Evolutionary conservation across 2,329 filamentous ascomycete species (phyloP).

Genomic region (Fusarium dimerum): DNA sequence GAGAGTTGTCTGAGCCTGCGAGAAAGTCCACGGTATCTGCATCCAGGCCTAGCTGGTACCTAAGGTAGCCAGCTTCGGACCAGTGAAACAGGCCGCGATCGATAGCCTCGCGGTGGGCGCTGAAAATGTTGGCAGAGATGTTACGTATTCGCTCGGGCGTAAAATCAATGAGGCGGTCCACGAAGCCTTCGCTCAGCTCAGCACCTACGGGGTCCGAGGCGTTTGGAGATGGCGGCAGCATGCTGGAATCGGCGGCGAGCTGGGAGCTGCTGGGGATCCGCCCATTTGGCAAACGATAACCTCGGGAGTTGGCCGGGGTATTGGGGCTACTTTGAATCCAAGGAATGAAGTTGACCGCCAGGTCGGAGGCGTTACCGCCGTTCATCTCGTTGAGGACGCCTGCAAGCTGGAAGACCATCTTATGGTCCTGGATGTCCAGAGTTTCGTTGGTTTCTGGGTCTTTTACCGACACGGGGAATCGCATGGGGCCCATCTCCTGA

Average conservation of each 20-base stretch:
- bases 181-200: not conserved
- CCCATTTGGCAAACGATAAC: not conserved
- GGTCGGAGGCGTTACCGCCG: constrained; percentile 42
- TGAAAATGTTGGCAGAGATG: not conserved
- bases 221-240: not conserved
- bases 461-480: constrained; percentile 57
- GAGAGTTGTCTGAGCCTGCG: constrained; percentile 48
- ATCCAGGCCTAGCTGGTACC: not conserved
- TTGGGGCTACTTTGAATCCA: constrained; percentile 51
- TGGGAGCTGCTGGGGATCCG: constrained; percentile 6
- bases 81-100: not conserved
- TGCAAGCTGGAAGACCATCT: constrained; percentile 65
- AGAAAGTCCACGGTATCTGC: not conserved
- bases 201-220: not conserved
- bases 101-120: not conserved
- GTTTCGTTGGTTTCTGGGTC: constrained; percentile 56
- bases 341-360: constrained; percentile 60
- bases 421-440: constrained; percentile 61
- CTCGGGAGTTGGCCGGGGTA: constrained; percentile 8
- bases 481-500: constrained; percentile 63
- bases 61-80: not conserved
- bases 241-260: not conserved
- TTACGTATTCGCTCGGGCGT: not conserved
- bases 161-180: not conserved
- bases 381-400: constrained; percentile 62